Percentiles rank a stretch among this genome's conserved stretches.
Conservation (phyloP, 202 grass and related monocot species). For the Thinopyrum obtusiflorum region DNA sequence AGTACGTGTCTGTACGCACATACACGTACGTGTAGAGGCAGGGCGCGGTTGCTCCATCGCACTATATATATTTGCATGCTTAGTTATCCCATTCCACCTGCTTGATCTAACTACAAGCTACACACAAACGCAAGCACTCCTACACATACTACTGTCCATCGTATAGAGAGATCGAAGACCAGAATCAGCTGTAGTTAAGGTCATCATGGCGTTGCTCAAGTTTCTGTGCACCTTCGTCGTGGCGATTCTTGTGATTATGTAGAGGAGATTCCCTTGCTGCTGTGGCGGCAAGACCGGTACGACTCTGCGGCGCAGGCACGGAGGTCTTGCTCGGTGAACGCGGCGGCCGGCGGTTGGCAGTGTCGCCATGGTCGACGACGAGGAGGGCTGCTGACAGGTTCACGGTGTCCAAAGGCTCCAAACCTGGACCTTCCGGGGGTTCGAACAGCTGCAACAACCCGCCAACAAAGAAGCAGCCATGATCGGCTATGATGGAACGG, state of each 20-base stretch:
- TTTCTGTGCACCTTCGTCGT: background rate
- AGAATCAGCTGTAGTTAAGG: no score
- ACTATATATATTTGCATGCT: background rate
- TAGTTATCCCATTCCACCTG: background rate
- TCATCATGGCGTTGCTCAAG: constrained; percentile 5
- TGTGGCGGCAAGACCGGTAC: background rate
- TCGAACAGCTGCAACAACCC: background rate
- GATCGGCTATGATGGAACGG: background rate
- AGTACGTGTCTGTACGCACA: background rate
- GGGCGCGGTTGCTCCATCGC: background rate
- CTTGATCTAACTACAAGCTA: background rate
- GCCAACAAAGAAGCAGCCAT: background rate
- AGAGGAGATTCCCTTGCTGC: background rate
- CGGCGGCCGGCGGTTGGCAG: background rate
- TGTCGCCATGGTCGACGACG: background rate
- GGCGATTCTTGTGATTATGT: background rate
- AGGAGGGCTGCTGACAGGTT: background rate
- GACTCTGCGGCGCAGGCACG: background rate
- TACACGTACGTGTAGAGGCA: background rate
- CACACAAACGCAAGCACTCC: no score
- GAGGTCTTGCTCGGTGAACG: background rate
- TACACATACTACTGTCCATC: no score
- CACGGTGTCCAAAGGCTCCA: background rate
- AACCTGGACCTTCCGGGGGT: background rate
- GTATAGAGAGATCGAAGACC: no score